Evolutionary conservation across 768 basidiomycete species (phyloP).

Genomic region (Lentinula edodes): DNA sequence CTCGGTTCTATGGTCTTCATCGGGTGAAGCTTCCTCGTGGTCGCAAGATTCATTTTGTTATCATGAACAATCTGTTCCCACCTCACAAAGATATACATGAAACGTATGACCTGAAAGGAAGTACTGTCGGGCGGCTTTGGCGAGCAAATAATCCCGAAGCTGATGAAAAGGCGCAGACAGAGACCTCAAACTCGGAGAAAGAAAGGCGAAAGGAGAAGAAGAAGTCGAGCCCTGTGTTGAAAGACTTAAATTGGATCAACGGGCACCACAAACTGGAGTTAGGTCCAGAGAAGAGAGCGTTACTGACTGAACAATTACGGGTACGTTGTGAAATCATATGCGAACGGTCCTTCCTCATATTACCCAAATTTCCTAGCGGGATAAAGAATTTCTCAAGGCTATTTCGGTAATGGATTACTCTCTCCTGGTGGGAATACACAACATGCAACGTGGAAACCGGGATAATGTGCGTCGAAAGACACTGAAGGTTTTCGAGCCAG

Average conservation of each 20-base stretch:
- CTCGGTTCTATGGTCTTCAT: constrained; percentile 94
- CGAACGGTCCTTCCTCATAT: neutral
- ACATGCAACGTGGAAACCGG: constrained; percentile 82
- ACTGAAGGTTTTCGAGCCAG: constrained; percentile 76
- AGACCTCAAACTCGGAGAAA: constrained; percentile 7
- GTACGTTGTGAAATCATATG: neutral
- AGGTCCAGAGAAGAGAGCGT: constrained; percentile 93
- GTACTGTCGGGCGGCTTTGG: constrained; percentile 73
- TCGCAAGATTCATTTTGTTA: constrained; percentile 96
- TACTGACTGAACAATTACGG: constrained; percentile 86
- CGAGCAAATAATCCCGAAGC: neutral
- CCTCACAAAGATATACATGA: constrained; percentile 97
- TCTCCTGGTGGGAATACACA: constrained; percentile 90
- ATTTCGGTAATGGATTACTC: constrained; percentile 96
- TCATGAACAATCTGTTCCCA: constrained; percentile 99
- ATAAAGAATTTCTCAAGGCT: constrained; percentile 77
- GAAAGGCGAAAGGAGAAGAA: constrained; percentile 61
- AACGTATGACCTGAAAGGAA: constrained; percentile 95
- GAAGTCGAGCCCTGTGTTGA: constrained; percentile 86
- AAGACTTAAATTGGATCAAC: constrained; percentile 96
- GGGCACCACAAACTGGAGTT: constrained; percentile 71
- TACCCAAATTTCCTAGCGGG: constrained; percentile 32
- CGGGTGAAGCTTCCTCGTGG: constrained; percentile 95
- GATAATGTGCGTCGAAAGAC: constrained; percentile 91
- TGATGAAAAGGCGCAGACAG: constrained; percentile 4